Evolutionary conservation across 208 protist genomes (phyloP), one percentile per base, ranked within the genome.

Genomic region (Leishmania martiniquensis): DNA sequence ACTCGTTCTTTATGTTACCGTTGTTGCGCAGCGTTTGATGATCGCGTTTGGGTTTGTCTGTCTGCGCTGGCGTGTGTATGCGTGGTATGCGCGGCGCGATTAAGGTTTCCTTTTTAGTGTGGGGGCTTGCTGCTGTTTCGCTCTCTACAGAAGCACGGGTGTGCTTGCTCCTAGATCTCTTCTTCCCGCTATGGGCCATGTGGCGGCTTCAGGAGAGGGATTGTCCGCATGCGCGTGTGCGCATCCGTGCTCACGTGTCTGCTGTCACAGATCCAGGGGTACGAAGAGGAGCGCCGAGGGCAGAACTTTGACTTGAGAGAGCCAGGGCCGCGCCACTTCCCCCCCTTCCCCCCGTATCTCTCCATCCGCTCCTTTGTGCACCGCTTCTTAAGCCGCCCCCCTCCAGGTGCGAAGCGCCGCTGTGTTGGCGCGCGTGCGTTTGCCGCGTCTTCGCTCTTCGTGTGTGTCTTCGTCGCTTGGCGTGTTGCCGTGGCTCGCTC

Each of bases 111-210:
- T 78, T 65, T 65, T 69, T 72, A 25, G 34, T 76, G 34, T 22
- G 45, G n/a, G 15, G 34, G 74, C 10, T 73, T 47, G 49, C 72
- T 69, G 71, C 60, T 45, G 76, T 72, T 52, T 80, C 7, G 32
- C 51, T 73, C 74, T 32, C 32, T n/a, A 22, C 37, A 45, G 52
- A 9, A n/a, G 44, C 67, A 72, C 47, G 32, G n/a, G 42, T n/a
- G 42, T 59, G 47, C 17, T 15, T 49, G 29, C 42, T 76, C 39
- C 57, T 62, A 39, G 34, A 54, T 47, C 52, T 52, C 68, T 75
- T 72, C 12, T 57, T 47, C 15, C 17, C 15, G 22, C 15, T 34
- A 39, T 54, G 67, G 45, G 42, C 15, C 44, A 51, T 57, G 67
- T 10, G 29, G 67, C n/a, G 13, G 44, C 44, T 44, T 4, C 47